Evolutionary conservation across 179 eudicot genomes (phyloP), one percentile per base, ranked within the genome.

Genomic region (Carnegiea gigantea): DNA sequence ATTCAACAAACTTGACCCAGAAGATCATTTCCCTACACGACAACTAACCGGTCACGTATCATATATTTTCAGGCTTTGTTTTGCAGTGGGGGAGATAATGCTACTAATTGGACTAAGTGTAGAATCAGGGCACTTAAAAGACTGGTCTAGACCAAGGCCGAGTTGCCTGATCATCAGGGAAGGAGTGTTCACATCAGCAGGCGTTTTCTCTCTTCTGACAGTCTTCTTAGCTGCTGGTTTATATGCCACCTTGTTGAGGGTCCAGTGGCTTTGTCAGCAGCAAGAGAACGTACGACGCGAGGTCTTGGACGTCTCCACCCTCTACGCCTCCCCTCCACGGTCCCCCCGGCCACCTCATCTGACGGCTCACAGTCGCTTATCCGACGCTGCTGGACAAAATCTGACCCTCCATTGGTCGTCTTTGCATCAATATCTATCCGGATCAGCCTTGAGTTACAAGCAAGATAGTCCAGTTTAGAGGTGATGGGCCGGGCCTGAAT

Each of bases 101-200:
- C 40, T 95, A 48, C 76, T 94, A 21, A 86, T 95, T 53, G 99
- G 95, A 21, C 78, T 94, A 13, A 94, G 93, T 81, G 90, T 94
- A 9, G 99, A 95, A 85, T 95, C 98, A 17, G 97, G 97, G 20
- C 99, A 95, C 70, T 86, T 94, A 26, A 89, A 88, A 26, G 86
- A 90, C n/a, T 95, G 95, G 97, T 77, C 86, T 0, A 62, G 77
- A 9, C 94, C 95, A 23, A 87, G 90, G 73, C 71, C 86, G 1
- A 90, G 80, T n/a, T 95, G 99, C 83, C 89, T 91, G 0, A 23
- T 87, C 30, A 68, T 90, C 7, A 83, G 85, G 43, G 85, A 81
- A 78, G 99, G 99, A 0, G 83, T 95, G 2, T 94, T 92, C 84
- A 82, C 94, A 8, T 86, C 94, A 0, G 97, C 98, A 0, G 99